Evolutionary conservation across 1,284 basidiomycete species (phyloP).

Genomic region (Boletus holoroseus): DNA sequence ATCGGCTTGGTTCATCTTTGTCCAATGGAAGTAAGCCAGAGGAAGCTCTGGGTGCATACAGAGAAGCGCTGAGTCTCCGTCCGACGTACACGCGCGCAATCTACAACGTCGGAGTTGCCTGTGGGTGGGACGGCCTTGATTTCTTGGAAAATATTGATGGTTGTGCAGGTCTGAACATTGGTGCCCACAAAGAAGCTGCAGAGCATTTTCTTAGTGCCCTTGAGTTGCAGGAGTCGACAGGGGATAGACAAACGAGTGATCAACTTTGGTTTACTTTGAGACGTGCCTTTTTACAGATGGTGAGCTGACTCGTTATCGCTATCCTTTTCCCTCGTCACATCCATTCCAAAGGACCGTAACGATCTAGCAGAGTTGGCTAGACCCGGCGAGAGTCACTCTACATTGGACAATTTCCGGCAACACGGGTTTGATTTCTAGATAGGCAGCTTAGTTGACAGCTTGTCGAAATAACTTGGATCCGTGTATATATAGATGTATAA

Average conservation of each 20-base stretch:
- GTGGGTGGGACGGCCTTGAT: slow-evolving; percentile 41
- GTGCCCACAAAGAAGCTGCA: slow-evolving; percentile 91
- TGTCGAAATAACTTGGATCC: slow-evolving; percentile 1
- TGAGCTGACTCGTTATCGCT: slow-evolving; percentile 33
- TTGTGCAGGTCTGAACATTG: slow-evolving; percentile 81
- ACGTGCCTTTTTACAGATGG: slow-evolving; percentile 79
- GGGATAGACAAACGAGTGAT: slow-evolving; percentile 66
- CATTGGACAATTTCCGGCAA: slow-evolving; percentile 63
- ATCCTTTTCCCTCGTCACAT: slow-evolving; percentile 1
- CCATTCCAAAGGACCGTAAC: slow-evolving; percentile 44
- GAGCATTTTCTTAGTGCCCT: slow-evolving; percentile 95
- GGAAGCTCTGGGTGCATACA: slow-evolving; percentile 92
- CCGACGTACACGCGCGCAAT: slow-evolving; percentile 97
- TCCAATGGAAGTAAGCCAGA: slow-evolving; percentile 95
- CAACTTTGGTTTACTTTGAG: slow-evolving; percentile 92
- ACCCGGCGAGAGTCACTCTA: slow-evolving; percentile 44
- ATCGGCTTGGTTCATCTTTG: slow-evolving; percentile 89
- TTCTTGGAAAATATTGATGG: slow-evolving; percentile 2
- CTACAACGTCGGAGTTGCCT: slow-evolving; percentile 96
- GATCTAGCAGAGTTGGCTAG: slow-evolving; percentile 64
- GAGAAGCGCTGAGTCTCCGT: slow-evolving; percentile 86
- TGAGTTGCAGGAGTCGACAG: slow-evolving; percentile 64
- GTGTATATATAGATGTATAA: background rate
- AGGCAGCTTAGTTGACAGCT: slow-evolving; percentile 7
- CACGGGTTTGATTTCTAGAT: slow-evolving; percentile 82